A percentile compares a stretch with the other conserved stretches of the same genome.
Evolutionary conservation across 495 filamentous ascomycete species (phyloP).

Genomic region (Aspergillus homomorphus): DNA sequence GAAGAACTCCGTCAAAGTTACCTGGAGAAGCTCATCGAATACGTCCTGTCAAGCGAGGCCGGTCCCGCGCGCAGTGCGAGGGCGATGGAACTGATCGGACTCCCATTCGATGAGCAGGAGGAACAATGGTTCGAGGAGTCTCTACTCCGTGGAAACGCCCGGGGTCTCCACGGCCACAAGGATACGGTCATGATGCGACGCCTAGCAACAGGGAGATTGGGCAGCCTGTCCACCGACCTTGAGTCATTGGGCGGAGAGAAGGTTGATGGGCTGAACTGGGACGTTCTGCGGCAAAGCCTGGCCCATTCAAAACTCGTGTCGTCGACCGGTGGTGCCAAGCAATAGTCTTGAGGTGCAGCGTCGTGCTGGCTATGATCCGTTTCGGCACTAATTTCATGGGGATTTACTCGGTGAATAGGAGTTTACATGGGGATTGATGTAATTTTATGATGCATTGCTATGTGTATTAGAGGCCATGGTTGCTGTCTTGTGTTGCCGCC

Average conservation of each 20-base stretch:
- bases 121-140: slow-evolving; percentile 69
- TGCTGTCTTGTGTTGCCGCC: background rate
- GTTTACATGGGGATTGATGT: slow-evolving; percentile 12
- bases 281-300: slow-evolving; percentile 42
- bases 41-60: slow-evolving; percentile 50
- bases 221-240: slow-evolving; percentile 31
- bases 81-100: slow-evolving; percentile 65
- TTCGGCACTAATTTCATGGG: slow-evolving; percentile 13
- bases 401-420: slow-evolving; percentile 18
- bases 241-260: slow-evolving; percentile 46
- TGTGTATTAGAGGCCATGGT: slow-evolving; percentile 5
- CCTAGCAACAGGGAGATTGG: slow-evolving; percentile 53
- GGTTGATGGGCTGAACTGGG: slow-evolving; percentile 54
- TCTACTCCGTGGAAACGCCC: slow-evolving; percentile 59
- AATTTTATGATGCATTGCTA: slow-evolving; percentile 6
- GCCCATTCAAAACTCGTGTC: slow-evolving; percentile 20
- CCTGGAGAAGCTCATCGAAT: slow-evolving; percentile 64
- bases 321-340: background rate
- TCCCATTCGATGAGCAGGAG: slow-evolving; percentile 66
- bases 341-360: background rate
- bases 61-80: slow-evolving; percentile 49
- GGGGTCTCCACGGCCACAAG: slow-evolving; percentile 56
- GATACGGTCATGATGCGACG: slow-evolving; percentile 69
- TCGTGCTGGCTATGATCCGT: background rate
- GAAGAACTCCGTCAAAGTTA: slow-evolving; percentile 56